A percentile compares a stretch with the other conserved stretches of the same genome.
Conservation (phyloP, 305 asterid species). For the Vinca major region DNA sequence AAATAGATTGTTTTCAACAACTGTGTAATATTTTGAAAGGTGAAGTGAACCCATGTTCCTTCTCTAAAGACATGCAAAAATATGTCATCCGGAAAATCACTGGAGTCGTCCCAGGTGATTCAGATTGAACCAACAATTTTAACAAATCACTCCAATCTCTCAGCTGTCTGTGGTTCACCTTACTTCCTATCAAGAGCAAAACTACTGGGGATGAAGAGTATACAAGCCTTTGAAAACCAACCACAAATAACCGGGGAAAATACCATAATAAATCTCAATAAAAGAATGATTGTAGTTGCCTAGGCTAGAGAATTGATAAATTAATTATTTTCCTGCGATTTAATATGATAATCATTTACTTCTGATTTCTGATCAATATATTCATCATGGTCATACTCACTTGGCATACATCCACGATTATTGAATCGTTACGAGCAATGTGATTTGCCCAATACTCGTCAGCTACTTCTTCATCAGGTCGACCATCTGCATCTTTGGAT, state of each 20-base stretch:
- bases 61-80: not conserved
- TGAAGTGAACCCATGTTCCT: too few relatives aligned
- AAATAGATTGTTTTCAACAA: too few relatives aligned
- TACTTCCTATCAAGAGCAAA: not conserved
- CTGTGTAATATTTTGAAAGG: too few relatives aligned
- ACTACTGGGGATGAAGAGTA: not conserved
- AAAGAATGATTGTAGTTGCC: not conserved
- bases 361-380: not conserved
- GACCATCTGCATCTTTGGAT: conserved; percentile 91
- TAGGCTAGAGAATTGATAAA: not conserved
- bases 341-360: not conserved
- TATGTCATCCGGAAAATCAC: not conserved
- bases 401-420: conserved; percentile 97
- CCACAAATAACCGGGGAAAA: not conserved
- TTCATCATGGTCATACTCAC: conserved; percentile 35
- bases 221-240: not conserved
- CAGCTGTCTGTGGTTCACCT: not conserved
- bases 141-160: not conserved
- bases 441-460: conserved; percentile 99
- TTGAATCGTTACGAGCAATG: conserved; percentile 97
- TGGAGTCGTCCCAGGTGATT: not conserved
- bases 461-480: conserved; percentile 97
- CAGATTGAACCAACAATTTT: conserved; percentile 4
- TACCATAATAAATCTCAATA: not conserved
- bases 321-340: not conserved